Conservation (phyloP, 352 stramenopile species). For the Pseudoperonospora humuli region DNA sequence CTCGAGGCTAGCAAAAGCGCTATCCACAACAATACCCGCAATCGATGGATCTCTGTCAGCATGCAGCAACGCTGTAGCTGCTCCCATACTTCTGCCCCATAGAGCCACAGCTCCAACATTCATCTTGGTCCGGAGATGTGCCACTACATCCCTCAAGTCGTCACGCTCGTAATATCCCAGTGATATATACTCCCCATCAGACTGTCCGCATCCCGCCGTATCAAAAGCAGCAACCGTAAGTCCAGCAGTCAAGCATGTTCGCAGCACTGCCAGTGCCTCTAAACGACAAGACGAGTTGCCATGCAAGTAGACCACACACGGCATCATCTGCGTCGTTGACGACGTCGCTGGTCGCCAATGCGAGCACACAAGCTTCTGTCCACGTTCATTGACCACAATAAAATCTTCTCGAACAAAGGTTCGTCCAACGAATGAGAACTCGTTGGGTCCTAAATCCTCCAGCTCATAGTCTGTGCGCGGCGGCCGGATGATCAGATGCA, state of each 20-base stretch:
- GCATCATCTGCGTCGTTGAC: constrained; percentile 32
- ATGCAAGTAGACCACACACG: constrained; percentile 97
- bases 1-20: constrained; percentile 93
- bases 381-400: constrained; percentile 60
- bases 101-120: constrained; percentile 93
- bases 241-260: constrained; percentile 87
- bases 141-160: constrained; percentile 85
- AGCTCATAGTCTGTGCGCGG: constrained; percentile 89
- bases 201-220: constrained; percentile 93
- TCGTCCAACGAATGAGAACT: constrained; percentile 86
- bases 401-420: constrained; percentile 91
- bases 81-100: constrained; percentile 97
- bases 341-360: constrained; percentile 85
- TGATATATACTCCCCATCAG: constrained; percentile 96
- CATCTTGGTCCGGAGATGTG: constrained; percentile 87
- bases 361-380: constrained; percentile 89
- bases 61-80: constrained; percentile 96
- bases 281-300: constrained; percentile 95
- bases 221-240: constrained; percentile 96
- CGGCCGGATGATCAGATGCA: constrained; percentile 96
- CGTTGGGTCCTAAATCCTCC: constrained; percentile 84
- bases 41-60: constrained; percentile 95
- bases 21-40: constrained; percentile 95
- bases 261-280: constrained; percentile 89
- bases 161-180: constrained; percentile 95